These are phyloP conservation scores for Colletotrichum sojae DNA, from an alignment of 2,329 filamentous ascomycete species.

Conservation along the genomic window DNA sequence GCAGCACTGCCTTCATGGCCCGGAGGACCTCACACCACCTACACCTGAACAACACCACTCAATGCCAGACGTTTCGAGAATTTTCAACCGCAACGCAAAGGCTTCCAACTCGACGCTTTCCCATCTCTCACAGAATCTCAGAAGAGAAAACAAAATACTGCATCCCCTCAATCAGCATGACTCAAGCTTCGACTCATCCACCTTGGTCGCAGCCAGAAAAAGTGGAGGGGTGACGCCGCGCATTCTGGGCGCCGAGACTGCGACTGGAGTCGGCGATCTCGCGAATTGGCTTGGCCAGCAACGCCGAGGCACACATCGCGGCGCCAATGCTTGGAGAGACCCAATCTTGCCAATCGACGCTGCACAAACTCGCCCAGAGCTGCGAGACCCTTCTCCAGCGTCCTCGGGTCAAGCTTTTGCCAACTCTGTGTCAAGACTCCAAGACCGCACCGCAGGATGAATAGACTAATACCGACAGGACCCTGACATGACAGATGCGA, in stretches of 20 bases:
- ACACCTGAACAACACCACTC: conserved; percentile 6
- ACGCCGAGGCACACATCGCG: conserved; percentile 27
- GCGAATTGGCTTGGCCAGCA: conserved; percentile 36
- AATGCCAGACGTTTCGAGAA: conserved; percentile 30
- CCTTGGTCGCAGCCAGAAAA: conserved; percentile 13
- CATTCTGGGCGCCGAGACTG: conserved; percentile 38
- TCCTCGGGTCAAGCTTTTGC: conserved; percentile 38
- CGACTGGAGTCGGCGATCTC: conserved; percentile 34
- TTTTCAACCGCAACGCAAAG: conserved; percentile 5
- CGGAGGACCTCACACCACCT: not conserved
- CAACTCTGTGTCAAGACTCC: conserved; percentile 32
- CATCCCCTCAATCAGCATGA: conserved; percentile 13
- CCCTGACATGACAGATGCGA: conserved; percentile 19
- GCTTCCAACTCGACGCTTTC: not conserved
- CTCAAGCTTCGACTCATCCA: conserved; percentile 11
- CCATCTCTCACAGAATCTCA: no score
- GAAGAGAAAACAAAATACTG: not conserved
- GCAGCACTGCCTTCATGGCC: no score
- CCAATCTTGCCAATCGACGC: conserved; percentile 25
- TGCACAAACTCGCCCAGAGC: conserved; percentile 25
- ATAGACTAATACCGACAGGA: conserved; percentile 16
- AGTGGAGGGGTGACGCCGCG: conserved; percentile 35
- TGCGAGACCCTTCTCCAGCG: conserved; percentile 11
- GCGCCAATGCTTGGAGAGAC: conserved; percentile 36
- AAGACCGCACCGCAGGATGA: conserved; percentile 1